A percentile compares a stretch with the other conserved stretches of the same genome.
phyloP scores from a whole-genome alignment of 106 monocot genomes.

The Dioscorea dumetorum region DNA sequence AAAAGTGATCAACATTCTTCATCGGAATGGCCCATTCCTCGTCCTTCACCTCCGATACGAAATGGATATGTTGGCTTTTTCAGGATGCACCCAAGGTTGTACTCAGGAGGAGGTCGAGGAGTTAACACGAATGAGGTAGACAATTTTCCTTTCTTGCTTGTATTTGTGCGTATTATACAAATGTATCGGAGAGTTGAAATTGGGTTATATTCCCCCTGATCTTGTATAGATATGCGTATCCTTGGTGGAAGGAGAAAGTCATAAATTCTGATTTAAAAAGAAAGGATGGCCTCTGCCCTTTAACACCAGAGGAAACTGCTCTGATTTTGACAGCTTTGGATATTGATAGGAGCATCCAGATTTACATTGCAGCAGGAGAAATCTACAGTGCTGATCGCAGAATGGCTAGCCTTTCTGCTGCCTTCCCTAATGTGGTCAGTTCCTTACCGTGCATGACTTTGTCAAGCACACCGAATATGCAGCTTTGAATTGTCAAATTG shows the following conservation, averaged over 20 bases:
- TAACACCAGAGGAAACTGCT: conserved; percentile 96
- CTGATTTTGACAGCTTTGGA: conserved; percentile 67
- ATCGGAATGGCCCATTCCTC: conserved; percentile 76
- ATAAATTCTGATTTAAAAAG: conserved; percentile 81
- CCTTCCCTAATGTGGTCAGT: conserved; percentile 83
- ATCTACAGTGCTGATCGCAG: conserved; percentile 80
- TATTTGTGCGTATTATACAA: background rate
- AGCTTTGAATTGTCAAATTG: background rate
- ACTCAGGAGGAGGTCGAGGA: conserved; percentile 61
- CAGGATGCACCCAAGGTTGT: conserved; percentile 92
- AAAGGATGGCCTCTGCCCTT: conserved; percentile 84
- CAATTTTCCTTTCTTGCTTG: background rate
- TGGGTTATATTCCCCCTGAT: background rate
- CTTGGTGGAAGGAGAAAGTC: conserved; percentile 98
- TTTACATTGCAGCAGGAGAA: conserved; percentile 95
- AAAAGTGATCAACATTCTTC: conserved; percentile 56
- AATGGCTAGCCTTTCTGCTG: conserved; percentile 59
- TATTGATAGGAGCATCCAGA: conserved; percentile 45
- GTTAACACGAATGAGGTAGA: conserved; percentile 78
- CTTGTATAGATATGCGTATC: conserved; percentile 75
- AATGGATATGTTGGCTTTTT: conserved; percentile 98
- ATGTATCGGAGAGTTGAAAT: background rate
- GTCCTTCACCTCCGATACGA: conserved; percentile 95
- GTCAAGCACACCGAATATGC: too few species aligned
- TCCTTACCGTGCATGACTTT: background rate